Evolutionary conservation across 805 yeast species (phyloP).

Genomic region (Candida methanosorbosa): DNA sequence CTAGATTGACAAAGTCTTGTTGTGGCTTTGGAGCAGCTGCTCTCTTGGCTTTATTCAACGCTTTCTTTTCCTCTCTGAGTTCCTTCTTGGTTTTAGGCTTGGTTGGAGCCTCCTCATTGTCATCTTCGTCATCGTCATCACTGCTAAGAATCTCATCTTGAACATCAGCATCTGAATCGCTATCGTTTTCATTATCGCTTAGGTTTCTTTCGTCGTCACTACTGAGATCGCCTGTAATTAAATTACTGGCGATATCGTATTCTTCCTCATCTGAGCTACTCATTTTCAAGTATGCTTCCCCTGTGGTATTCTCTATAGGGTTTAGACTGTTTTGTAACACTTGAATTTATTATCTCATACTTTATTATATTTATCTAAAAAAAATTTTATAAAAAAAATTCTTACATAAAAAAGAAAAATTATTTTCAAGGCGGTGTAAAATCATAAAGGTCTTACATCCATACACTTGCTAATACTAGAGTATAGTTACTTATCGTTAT

Average conservation of each 20-base stretch:
- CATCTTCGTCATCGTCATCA: slow-evolving; percentile 35
- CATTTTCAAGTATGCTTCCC: slow-evolving; percentile 5
- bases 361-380: slow-evolving; percentile 4
- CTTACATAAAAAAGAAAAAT: not conserved
- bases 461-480: too few species aligned
- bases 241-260: slow-evolving; percentile 54
- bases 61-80: slow-evolving; percentile 9
- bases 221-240: slow-evolving; percentile 23
- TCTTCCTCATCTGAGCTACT: slow-evolving; percentile 33
- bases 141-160: slow-evolving; percentile 47
- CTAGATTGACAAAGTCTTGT: slow-evolving; percentile 24
- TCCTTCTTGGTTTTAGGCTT: slow-evolving; percentile 22
- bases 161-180: slow-evolving; percentile 23
- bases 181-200: slow-evolving; percentile 19
- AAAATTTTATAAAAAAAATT: slow-evolving; percentile 2
- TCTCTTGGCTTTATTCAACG: slow-evolving; percentile 6
- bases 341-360: too few species aligned
- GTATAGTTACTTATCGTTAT: too few species aligned
- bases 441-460: not conserved
- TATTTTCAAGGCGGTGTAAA: not conserved
- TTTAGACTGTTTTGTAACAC: too few species aligned
- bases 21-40: slow-evolving; percentile 22
- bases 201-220: slow-evolving; percentile 9
- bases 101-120: slow-evolving; percentile 19
- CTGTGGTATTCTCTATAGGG: too few species aligned